Evolutionary conservation across 306 rosid genomes (phyloP).

Genomic region (Lathyrus oleraceus): DNA sequence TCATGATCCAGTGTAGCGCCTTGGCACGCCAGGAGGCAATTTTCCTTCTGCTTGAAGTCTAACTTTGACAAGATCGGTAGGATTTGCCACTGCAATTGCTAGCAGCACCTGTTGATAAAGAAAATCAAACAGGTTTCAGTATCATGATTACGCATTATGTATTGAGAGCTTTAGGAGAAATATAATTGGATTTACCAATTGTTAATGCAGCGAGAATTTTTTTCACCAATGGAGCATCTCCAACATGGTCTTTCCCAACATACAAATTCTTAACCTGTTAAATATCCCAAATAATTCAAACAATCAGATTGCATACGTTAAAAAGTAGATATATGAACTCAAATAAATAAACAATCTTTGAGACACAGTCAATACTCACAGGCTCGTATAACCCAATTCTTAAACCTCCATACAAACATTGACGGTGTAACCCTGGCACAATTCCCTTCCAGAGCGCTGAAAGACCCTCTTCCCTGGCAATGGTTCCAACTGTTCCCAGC

Average conservation of each 20-base stretch:
- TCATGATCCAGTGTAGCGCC: constrained; percentile 91
- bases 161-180: constrained; percentile 20
- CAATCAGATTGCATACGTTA: constrained; percentile 31
- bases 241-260: constrained; percentile 79
- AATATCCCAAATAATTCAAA: constrained; percentile 26
- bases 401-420: constrained; percentile 86
- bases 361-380: constrained; percentile 47
- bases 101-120: constrained; percentile 66
- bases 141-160: constrained; percentile 6
- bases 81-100: constrained; percentile 83
- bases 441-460: constrained; percentile 92
- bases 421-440: constrained; percentile 93
- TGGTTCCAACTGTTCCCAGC: constrained; percentile 91
- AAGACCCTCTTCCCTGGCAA: constrained; percentile 95
- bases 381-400: constrained; percentile 94
- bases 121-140: neutral
- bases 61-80: constrained; percentile 94
- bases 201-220: constrained; percentile 92
- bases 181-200: constrained; percentile 62
- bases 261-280: constrained; percentile 77
- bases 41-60: constrained; percentile 97
- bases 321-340: constrained; percentile 14
- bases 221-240: constrained; percentile 87
- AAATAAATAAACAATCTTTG: constrained; percentile 19
- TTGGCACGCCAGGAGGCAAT: constrained; percentile 82